These are phyloP conservation scores for Fusarium sp. DNA, from an alignment of 2,329 filamentous ascomycete genomes.

Conservation along the genomic window DNA sequence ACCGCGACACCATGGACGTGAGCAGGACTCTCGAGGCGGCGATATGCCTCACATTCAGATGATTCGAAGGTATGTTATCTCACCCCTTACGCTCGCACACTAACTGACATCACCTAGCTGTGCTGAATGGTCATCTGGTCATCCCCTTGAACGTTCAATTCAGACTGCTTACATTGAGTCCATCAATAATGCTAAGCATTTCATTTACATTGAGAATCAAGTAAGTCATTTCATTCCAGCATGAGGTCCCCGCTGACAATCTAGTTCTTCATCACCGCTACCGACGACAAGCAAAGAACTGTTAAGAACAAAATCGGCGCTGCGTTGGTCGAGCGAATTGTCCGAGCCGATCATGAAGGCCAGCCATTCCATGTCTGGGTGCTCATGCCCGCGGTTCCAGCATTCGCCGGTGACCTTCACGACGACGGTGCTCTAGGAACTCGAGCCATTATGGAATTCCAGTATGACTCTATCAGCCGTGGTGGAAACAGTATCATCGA, in stretches of 20 bases:
- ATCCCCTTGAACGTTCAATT: conserved; percentile 77
- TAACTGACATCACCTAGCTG: conserved; percentile 51
- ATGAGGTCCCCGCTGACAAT: not conserved
- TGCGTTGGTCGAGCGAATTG: conserved; percentile 80
- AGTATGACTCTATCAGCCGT: conserved; percentile 82
- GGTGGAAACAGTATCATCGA: conserved; percentile 84
- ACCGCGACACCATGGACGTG: conserved; percentile 18
- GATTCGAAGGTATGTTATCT: conserved; percentile 56
- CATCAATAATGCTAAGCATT: conserved; percentile 76
- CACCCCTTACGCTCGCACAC: not conserved
- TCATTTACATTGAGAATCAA: conserved; percentile 83
- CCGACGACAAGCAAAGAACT: conserved; percentile 74
- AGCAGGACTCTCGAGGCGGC: conserved; percentile 10
- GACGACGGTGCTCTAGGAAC: conserved; percentile 79
- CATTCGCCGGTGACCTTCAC: conserved; percentile 83
- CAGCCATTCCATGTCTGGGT: conserved; percentile 81
- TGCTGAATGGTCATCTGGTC: conserved; percentile 64
- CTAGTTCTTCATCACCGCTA: conserved; percentile 86
- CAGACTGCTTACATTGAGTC: conserved; percentile 83
- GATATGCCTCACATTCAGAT: conserved; percentile 60
- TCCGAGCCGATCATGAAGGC: conserved; percentile 73
- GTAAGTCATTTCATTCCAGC: conserved; percentile 43
- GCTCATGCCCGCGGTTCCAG: conserved; percentile 82
- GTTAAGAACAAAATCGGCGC: conserved; percentile 82
- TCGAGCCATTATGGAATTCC: conserved; percentile 88